Evolutionary conservation across 2,329 filamentous ascomycete species (phyloP), one percentile per base, ranked within the genome.

Genomic region (Aspergillus candidus): DNA sequence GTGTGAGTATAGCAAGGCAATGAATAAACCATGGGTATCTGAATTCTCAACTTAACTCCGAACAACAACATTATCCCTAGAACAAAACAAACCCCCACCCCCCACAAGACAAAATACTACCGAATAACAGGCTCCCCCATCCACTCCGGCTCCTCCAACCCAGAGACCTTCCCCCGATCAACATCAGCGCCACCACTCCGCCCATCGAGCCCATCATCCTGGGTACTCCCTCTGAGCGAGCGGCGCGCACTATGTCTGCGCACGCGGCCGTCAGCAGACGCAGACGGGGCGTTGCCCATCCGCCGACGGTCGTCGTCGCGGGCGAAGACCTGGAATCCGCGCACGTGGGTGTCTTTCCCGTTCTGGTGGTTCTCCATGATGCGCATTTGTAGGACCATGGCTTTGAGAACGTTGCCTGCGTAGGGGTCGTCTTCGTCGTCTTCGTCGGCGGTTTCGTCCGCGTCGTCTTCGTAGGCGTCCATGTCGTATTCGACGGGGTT

Each of bases 281-380:
- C 62, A 31, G 61, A 63, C 11, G 62, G 62, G 32, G 52, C 63
- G 50, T 54, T 54, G 6, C 49, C 56, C 32, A 60, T 51, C 3
- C 59, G 57, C 4, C 60, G 58, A 0, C 64, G 60, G 35, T 54
- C 61, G 38, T 72, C 68, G 47, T 75, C 71, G 27, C 60, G 63
- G 11, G 79, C 76, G 59, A 83, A 98, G 8, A 97, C 84, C 70
- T 95, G 94, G 65, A 98, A 78, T 2, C 89, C 91, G 12, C 93
- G 79, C 17, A 98, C 78, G 72, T 98, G 93, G n/a, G 93, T 98
- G 64, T 98, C 93, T 66, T 98, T 98, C 52, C 93, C 93, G 65
- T 98, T 98, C 69, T 98, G 93, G 65, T 98, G 93, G 61, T 98
- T 98, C 70, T 97, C 93, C 40, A 91, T 78, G 38, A 98, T 84